Conservation (phyloP, 495 filamentous ascomycete species). For the Filosporella fistucella region DNA sequence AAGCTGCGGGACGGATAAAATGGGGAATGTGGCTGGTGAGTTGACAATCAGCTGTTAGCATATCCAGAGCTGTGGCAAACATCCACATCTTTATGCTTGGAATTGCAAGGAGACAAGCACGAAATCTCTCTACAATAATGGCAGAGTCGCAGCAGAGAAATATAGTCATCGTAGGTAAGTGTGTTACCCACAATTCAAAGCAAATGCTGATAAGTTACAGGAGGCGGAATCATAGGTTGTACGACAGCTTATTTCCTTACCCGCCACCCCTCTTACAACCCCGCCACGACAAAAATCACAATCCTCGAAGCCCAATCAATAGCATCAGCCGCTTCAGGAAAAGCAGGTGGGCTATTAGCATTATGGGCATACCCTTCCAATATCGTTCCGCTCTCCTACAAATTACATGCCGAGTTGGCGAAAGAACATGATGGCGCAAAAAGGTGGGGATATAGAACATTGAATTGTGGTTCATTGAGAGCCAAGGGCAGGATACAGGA, state of each 20-base stretch:
- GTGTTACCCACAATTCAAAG: conserved; percentile 5
- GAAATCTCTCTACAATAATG: background rate
- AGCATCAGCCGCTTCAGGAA: conserved; percentile 89
- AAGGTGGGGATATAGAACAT: conserved; percentile 81
- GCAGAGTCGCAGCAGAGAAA: conserved; percentile 35
- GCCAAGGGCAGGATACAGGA: conserved; percentile 13
- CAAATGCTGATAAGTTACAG: conserved; percentile 33
- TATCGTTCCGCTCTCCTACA: conserved; percentile 84
- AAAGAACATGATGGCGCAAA: conserved; percentile 75
- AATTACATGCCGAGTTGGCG: conserved; percentile 79
- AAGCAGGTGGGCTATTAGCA: conserved; percentile 87
- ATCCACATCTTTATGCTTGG: no score
- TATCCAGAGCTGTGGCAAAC: no score
- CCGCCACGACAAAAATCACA: conserved; percentile 70
- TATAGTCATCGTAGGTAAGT: conserved; percentile 66
- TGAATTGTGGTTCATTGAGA: conserved; percentile 57
- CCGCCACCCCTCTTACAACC: conserved; percentile 79
- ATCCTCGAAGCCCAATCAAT: conserved; percentile 86
- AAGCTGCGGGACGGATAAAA: no score
- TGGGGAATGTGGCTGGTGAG: no score
- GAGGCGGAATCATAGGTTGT: conserved; percentile 92
- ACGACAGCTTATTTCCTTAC: conserved; percentile 93
- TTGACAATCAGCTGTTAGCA: no score
- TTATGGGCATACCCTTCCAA: conserved; percentile 88
- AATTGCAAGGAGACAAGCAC: no score